A percentile compares a stretch with the other conserved stretches of the same genome.
phyloP scores from a whole-genome alignment of 176 grass and related monocot genomes.

The Areca catechu region DNA sequence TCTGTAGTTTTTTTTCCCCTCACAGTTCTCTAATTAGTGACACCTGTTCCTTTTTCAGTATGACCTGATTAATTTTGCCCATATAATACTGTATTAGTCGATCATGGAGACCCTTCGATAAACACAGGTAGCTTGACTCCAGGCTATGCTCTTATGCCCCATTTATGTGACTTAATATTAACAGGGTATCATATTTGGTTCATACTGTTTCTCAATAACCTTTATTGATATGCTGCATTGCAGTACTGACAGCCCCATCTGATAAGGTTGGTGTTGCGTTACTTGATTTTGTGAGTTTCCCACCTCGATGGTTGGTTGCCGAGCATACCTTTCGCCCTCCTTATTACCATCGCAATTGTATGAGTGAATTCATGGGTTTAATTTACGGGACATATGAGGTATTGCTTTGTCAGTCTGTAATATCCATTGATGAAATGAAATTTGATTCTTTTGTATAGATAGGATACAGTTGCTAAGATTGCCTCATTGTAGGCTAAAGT shows the following conservation, averaged over 20 bases:
- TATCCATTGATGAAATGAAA: not conserved
- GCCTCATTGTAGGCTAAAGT: slow-evolving; percentile 59
- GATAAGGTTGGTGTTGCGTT: slow-evolving; percentile 73
- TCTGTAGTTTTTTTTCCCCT: too few relatives aligned
- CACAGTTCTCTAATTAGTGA: too few relatives aligned
- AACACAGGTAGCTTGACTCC: slow-evolving; percentile 53
- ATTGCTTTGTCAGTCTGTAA: not conserved
- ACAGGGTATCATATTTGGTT: not conserved
- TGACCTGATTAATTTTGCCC: slow-evolving; percentile 85
- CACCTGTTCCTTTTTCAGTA: slow-evolving; percentile 35
- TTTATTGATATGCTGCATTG: not conserved
- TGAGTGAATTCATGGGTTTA: slow-evolving; percentile 90
- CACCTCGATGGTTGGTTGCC: slow-evolving; percentile 77
- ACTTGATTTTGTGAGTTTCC: slow-evolving; percentile 92
- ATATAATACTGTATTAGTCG: slow-evolving; percentile 78
- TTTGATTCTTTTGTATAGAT: too few relatives aligned
- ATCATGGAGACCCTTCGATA: slow-evolving; percentile 70
- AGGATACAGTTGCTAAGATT: too few relatives aligned
- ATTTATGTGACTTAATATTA: not conserved
- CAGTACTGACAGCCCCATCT: slow-evolving; percentile 72
- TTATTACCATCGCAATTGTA: slow-evolving; percentile 87
- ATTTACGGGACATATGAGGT: slow-evolving; percentile 80
- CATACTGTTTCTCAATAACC: too few relatives aligned
- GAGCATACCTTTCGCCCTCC: slow-evolving; percentile 87
- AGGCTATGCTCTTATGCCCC: not conserved